Base-by-base conservation (phyloP, 495 filamentous ascomycete genomes). In the Aspergillus ostianus region DNA sequence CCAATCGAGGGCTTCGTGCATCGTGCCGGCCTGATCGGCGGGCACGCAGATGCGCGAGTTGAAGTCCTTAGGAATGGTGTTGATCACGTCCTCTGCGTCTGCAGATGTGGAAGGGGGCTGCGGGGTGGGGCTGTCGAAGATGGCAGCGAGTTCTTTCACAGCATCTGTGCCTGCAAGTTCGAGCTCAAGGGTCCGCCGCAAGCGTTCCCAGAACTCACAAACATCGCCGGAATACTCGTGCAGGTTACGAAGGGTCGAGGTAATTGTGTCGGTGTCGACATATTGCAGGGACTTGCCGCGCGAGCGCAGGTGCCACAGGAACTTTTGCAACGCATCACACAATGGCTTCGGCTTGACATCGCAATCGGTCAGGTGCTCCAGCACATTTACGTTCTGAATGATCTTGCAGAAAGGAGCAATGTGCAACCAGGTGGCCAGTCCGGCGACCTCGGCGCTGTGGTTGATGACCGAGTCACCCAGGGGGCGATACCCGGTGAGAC, bases 401-500 rank as follows among this genome's bases (percentile, higher is more conserved):
- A 87, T 75, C 36, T 80, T 71, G 59, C 83, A 75, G 64, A 89
- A 80, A 0, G 86, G 84, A 6, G 72, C 74, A 63, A 87, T 77
- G 53, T 87, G 80, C 55, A 88, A 67, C 80, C 84, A 85, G 4
- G 81, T 75, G 0, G 84, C 77, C 13, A 87, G 64, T 0, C 82
- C 81, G 13, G 82, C 79, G 12, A 82, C 75, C 61, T 80, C 76
- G 20, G 76, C 75, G 53, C 79, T 81, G 57, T 83, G 77, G 48
- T 80, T 75, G 55, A 80, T 70, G 45, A 75, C 70, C 4, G 76
- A 76, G 53, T 77, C 74, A 17, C 76, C 75, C 36, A 88, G 63
- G 6, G 81, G 77, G 55, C 80, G 81, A 41, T 87, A 79, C 20
- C 86, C 85, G 26, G 85, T 87, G 71, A 84, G 77, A 8, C 77